Conservation (phyloP, 345 rosid genomes). For the Eucalyptus polybractea region DNA sequence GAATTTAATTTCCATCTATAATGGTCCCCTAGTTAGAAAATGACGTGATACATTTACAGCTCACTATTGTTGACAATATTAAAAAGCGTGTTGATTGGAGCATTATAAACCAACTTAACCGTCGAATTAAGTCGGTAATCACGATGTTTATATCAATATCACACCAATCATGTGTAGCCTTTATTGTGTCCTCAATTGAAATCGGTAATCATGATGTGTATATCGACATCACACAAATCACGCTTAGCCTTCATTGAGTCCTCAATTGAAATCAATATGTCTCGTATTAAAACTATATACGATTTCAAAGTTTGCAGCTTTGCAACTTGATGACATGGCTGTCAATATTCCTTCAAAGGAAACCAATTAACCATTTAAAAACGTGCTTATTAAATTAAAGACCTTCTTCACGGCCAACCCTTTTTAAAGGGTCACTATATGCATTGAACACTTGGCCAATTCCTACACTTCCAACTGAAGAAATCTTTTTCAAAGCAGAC, state of each 20-base stretch:
- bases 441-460: neutral
- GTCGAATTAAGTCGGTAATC: fast-evolving
- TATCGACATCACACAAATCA: neutral
- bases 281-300: neutral
- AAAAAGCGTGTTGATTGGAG: neutral
- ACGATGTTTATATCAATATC: neutral
- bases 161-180: neutral
- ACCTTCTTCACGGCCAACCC: neutral
- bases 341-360: neutral
- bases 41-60: neutral
- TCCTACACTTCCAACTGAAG: neutral
- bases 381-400: neutral
- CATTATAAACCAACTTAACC: neutral
- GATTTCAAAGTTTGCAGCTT: neutral
- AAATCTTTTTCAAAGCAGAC: neutral
- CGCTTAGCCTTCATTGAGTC: too few species aligned
- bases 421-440: neutral
- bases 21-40: neutral
- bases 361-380: neutral
- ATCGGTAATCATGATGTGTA: neutral
- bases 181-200: neutral
- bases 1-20: neutral
- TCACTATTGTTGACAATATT: neutral
- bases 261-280: neutral
- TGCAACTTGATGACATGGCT: neutral